Evolutionary conservation across 129 eudicot species (phyloP).

Genomic region (Daucus carota): DNA sequence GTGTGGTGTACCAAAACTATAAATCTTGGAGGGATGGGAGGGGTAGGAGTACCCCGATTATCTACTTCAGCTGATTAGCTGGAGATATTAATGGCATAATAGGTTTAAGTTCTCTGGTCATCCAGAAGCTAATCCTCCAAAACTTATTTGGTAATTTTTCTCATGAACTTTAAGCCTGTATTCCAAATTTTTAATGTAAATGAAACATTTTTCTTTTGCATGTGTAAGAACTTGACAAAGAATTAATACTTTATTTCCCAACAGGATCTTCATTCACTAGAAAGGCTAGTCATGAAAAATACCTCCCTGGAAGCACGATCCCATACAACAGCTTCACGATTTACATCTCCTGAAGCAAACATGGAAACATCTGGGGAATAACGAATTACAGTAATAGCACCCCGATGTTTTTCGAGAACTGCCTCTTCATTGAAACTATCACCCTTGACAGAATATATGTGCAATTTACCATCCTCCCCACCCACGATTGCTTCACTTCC

Average conservation of each 20-base stretch:
- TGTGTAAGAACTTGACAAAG: not conserved
- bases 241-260: not conserved
- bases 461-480: conserved; percentile 90
- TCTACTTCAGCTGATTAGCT: not conserved
- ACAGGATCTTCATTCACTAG: not conserved
- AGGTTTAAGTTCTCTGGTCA: not conserved
- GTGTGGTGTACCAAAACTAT: not conserved
- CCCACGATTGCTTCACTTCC: conserved; percentile 92
- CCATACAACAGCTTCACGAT: conserved; percentile 97
- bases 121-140: not conserved
- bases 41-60: not conserved
- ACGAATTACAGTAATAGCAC: conserved; percentile 76
- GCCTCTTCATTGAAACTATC: conserved; percentile 71
- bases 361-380: conserved; percentile 95
- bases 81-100: not conserved
- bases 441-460: conserved; percentile 64
- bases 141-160: not conserved
- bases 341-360: conserved; percentile 93
- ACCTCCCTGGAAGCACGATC: conserved; percentile 86
- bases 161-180: not conserved
- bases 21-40: not conserved
- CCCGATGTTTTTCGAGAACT: conserved; percentile 90
- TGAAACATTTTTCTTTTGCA: not conserved
- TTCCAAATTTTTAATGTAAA: not conserved
- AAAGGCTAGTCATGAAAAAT: conserved; percentile 14